A percentile compares a stretch with the other conserved stretches of the same genome.
phyloP scores from a whole-genome alignment of 176 grass and related monocot species.

The Secale cereale region DNA sequence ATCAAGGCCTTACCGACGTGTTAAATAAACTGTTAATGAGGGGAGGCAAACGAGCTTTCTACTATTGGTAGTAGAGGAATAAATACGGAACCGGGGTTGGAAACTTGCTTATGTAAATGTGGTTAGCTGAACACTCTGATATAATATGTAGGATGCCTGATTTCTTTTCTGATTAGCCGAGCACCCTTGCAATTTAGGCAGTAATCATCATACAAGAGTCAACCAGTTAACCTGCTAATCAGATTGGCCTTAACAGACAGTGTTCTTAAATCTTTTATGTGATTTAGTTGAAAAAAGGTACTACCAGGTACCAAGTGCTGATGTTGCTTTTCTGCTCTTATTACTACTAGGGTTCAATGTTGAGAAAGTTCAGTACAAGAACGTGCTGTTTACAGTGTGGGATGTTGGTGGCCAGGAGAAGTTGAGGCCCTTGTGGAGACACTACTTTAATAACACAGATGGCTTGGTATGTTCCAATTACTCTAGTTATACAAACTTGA shows the following conservation, averaged over 20 bases:
- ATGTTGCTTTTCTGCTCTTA: conserved; percentile 1
- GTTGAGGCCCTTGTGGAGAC: conserved; percentile 75
- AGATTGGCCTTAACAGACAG: background rate
- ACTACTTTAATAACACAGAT: conserved; percentile 83
- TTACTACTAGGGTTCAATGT: conserved; percentile 72
- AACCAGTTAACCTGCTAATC: background rate
- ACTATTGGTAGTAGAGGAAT: background rate
- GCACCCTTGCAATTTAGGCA: background rate
- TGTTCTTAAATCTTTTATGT: background rate
- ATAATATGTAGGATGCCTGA: background rate
- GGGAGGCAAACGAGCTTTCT: background rate
- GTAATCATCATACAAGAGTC: background rate
- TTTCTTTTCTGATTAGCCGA: background rate
- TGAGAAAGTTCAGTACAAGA: conserved; percentile 85
- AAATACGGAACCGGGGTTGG: background rate
- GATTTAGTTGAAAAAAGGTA: background rate
- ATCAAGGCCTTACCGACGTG: background rate
- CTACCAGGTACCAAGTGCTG: background rate
- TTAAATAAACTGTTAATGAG: background rate
- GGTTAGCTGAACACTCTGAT: background rate
- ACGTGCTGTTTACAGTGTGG: conserved; percentile 80
- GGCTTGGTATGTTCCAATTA: conserved; percentile 53
- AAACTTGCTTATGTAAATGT: background rate
- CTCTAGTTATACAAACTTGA: too few relatives aligned
- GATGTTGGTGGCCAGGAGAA: conserved; percentile 91